phyloP scores from a whole-genome alignment of 1,139 yeast genomes.

The Suhomyces guaymorum region DNA sequence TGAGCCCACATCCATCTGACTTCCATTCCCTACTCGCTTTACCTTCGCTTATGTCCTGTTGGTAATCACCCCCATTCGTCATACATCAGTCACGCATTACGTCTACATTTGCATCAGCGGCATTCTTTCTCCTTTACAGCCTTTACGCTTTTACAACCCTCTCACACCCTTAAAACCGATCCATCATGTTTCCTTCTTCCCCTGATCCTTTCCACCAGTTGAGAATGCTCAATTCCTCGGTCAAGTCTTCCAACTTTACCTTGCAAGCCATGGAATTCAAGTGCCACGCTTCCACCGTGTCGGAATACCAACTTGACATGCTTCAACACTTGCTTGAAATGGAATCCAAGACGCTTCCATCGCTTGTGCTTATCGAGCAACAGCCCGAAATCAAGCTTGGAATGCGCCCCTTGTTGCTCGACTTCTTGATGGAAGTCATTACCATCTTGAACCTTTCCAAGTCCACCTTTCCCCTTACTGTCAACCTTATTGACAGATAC shows the following conservation, averaged over 20 bases:
- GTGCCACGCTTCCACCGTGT: constrained; percentile 39
- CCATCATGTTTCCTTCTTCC: constrained; percentile 20
- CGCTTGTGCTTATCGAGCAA: constrained; percentile 45
- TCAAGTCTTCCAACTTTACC: constrained; percentile 36
- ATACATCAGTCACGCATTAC: background rate
- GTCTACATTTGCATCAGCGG: constrained; percentile 2
- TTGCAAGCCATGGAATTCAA: constrained; percentile 38
- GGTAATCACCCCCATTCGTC: constrained; percentile 1
- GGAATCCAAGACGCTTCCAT: constrained; percentile 39
- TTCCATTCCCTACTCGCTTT: constrained; percentile 1
- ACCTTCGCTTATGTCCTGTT: constrained; percentile 6
- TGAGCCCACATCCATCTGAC: constrained; percentile 1
- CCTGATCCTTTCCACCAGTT: constrained; percentile 44
- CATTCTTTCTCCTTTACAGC: background rate
- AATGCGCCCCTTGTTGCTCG: constrained; percentile 53
- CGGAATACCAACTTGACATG: constrained; percentile 46
- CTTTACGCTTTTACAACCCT: background rate
- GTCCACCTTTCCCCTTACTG: constrained; percentile 56
- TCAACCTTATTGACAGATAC: constrained; percentile 54
- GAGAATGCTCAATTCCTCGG: constrained; percentile 32
- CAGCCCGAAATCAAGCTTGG: constrained; percentile 53
- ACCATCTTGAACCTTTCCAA: constrained; percentile 50
- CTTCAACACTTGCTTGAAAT: constrained; percentile 38
- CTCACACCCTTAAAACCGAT: background rate
- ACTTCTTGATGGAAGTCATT: constrained; percentile 55